Conservation (phyloP, 2,329 filamentous ascomycete genomes). For the Teratosphaeria nubilosa region DNA sequence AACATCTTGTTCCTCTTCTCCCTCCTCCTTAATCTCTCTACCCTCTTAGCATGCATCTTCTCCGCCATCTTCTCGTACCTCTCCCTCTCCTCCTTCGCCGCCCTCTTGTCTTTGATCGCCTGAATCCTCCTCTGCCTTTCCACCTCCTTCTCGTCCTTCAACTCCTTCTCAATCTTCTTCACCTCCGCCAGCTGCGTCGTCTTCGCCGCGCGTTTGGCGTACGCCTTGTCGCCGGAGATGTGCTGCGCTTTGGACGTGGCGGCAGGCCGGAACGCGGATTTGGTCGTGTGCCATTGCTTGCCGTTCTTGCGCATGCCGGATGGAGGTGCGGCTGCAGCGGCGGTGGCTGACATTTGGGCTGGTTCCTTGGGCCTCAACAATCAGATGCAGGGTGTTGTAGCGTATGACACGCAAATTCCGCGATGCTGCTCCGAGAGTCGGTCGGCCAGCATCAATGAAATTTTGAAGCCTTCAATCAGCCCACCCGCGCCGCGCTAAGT, state of each 20-base stretch:
- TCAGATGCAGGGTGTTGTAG: background rate
- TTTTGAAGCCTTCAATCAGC: background rate
- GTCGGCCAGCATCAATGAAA: background rate
- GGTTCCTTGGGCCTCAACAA: constrained; percentile 13
- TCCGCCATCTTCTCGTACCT: constrained; percentile 88
- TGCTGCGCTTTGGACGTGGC: background rate
- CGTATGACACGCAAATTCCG: too few relatives aligned
- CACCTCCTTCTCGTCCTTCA: constrained; percentile 93
- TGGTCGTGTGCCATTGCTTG: constrained; percentile 84
- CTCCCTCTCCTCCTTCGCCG: constrained; percentile 84
- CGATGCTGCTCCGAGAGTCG: background rate
- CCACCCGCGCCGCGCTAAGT: background rate
- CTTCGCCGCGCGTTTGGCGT: constrained; percentile 62
- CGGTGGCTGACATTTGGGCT: constrained; percentile 12
- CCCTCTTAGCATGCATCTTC: constrained; percentile 94
- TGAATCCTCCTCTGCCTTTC: constrained; percentile 70
- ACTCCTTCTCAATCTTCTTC: constrained; percentile 88
- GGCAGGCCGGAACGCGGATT: constrained; percentile 70
- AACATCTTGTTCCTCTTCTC: constrained; percentile 89
- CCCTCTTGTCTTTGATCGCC: constrained; percentile 72
- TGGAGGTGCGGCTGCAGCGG: background rate
- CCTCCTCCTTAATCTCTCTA: constrained; percentile 84
- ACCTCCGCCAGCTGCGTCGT: constrained; percentile 61
- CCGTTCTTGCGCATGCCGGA: constrained; percentile 73
- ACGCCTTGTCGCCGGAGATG: constrained; percentile 65